Conservation (phyloP, 176 grass and related monocot genomes). For the Carex kokanica region DNA sequence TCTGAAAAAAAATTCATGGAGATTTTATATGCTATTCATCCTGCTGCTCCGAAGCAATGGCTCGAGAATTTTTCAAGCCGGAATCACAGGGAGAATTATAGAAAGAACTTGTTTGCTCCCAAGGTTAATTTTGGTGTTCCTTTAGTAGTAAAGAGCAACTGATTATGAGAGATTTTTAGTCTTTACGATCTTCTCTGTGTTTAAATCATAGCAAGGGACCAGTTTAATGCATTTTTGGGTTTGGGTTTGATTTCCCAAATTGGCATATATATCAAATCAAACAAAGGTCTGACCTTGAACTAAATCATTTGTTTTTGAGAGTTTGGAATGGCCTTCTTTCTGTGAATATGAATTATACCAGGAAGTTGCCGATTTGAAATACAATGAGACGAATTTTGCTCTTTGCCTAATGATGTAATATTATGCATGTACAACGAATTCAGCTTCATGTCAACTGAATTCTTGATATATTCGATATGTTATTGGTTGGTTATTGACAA, state of each 20-base stretch:
- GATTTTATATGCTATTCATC: conserved; percentile 59
- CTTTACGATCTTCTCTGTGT: background rate
- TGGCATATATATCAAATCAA: background rate
- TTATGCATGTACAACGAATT: background rate
- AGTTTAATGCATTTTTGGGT: background rate
- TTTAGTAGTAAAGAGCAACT: background rate
- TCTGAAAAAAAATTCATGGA: conserved; percentile 84
- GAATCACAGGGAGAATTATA: conserved; percentile 44
- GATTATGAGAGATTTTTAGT: background rate
- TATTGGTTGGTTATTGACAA: background rate
- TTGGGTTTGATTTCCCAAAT: background rate
- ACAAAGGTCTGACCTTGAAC: background rate
- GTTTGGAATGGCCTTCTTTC: background rate
- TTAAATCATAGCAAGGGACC: background rate
- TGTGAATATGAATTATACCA: background rate
- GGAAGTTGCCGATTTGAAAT: background rate
- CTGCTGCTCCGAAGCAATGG: conserved; percentile 85
- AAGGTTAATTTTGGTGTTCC: conserved; percentile 19
- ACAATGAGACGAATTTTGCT: background rate
- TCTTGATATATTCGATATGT: background rate
- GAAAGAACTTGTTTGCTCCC: conserved; percentile 40
- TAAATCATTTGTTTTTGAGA: background rate
- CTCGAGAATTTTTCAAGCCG: conserved; percentile 77
- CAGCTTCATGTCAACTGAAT: background rate
- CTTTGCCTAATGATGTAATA: background rate